Conservation (phyloP, 2,329 filamentous ascomycete genomes). For the Botryotinia narcissicola region DNA sequence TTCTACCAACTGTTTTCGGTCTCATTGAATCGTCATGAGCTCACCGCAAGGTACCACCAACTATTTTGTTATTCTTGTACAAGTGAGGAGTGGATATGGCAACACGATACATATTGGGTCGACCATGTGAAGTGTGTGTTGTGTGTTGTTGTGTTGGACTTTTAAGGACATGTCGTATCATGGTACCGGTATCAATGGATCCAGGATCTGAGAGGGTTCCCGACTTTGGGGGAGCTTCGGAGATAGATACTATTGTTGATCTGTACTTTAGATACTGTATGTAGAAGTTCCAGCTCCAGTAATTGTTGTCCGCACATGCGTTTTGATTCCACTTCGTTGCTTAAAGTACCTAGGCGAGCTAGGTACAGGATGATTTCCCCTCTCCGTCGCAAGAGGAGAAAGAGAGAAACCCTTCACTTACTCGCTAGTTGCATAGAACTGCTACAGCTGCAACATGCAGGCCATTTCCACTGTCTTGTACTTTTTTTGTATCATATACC, state of each 20-base stretch:
- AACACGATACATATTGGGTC: not conserved
- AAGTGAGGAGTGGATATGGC: not conserved
- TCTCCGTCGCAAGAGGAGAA: not conserved
- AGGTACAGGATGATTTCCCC: not conserved
- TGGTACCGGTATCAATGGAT: not conserved
- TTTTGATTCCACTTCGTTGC: conserved; percentile 13
- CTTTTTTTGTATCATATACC: conserved; percentile 1
- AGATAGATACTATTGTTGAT: not conserved
- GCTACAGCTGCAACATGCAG: conserved; percentile 15
- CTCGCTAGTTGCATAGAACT: conserved; percentile 17
- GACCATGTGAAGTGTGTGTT: conserved; percentile 9
- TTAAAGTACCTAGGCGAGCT: not conserved
- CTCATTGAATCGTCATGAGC: conserved; percentile 10
- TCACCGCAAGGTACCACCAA: conserved; percentile 10
- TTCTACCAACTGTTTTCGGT: conserved; percentile 3
- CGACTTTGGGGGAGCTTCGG: not conserved
- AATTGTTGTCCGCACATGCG: conserved; percentile 14
- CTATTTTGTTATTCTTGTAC: not conserved
- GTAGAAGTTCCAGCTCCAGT: conserved; percentile 14
- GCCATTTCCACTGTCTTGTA: conserved; percentile 8
- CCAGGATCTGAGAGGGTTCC: not conserved
- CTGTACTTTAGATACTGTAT: conserved; percentile 9
- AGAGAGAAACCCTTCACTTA: conserved; percentile 12
- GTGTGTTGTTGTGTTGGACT: not conserved
- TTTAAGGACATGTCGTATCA: conserved; percentile 1